Evolutionary conservation across 768 basidiomycete species (phyloP).

Genomic region (Trametes cingulata): DNA sequence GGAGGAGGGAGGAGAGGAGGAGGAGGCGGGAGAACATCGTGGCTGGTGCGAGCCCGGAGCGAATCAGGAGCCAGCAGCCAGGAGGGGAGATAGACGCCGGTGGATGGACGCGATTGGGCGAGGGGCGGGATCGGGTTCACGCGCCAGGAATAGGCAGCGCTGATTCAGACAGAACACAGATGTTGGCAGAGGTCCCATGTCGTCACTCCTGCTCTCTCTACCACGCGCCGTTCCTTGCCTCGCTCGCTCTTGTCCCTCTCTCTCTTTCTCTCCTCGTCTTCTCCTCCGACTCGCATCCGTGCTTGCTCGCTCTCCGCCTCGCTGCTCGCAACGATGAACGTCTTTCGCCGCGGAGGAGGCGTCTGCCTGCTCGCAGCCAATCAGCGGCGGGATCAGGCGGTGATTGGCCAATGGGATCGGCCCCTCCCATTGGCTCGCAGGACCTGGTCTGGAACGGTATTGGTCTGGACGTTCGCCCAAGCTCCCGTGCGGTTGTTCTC

Average conservation of each 20-base stretch:
- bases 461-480: slow-evolving; percentile 28
- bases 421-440: slow-evolving; percentile 28
- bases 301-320: not conserved
- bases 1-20: slow-evolving; percentile 26
- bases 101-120: slow-evolving; percentile 17
- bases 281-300: not conserved
- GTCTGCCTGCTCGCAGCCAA: slow-evolving; percentile 7
- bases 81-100: slow-evolving; percentile 5
- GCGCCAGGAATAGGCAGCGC: slow-evolving; percentile 8
- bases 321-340: too few relatives aligned
- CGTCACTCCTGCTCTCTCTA: not conserved
- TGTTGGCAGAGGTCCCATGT: not conserved
- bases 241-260: not conserved
- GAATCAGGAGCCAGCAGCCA: slow-evolving; percentile 10
- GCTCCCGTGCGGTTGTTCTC: slow-evolving; percentile 25
- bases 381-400: slow-evolving; percentile 5
- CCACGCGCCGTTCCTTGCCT: not conserved
- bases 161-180: not conserved
- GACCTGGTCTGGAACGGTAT: slow-evolving; percentile 25
- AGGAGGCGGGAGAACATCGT: slow-evolving; percentile 30
- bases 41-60: not conserved
- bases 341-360: not conserved
- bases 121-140: slow-evolving; percentile 3
- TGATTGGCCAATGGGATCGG: slow-evolving; percentile 23
- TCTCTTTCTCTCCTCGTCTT: not conserved